Conservation (phyloP, 306 rosid species). For the Castanea mollissima region DNA sequence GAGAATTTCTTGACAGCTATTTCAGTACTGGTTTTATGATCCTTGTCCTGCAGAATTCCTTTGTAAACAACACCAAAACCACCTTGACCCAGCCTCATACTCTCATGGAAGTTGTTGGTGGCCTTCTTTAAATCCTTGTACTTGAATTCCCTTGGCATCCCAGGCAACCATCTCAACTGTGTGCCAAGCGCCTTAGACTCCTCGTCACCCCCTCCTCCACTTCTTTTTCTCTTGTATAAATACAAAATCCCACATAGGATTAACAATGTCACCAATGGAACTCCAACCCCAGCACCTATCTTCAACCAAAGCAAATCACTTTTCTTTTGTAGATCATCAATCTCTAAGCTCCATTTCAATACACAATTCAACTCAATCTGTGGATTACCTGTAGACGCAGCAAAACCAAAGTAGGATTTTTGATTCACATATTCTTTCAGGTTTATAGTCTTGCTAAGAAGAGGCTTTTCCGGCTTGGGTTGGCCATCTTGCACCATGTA, state of each 20-base stretch:
- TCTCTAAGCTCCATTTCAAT: constrained; percentile 34
- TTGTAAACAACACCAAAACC: constrained; percentile 51
- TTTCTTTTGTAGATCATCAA: constrained; percentile 16
- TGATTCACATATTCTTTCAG: constrained; percentile 27
- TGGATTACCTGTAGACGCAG: constrained; percentile 43
- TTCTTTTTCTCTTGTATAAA: constrained; percentile 14
- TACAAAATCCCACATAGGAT: constrained; percentile 16
- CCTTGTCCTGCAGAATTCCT: constrained; percentile 34
- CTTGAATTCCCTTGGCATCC: constrained; percentile 49
- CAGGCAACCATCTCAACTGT: constrained; percentile 39
- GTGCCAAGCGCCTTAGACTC: constrained; percentile 32
- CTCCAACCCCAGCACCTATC: constrained; percentile 33
- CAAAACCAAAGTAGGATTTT: constrained; percentile 40
- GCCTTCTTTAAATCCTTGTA: constrained; percentile 45
- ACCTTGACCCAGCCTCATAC: constrained; percentile 48
- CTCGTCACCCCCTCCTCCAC: constrained; percentile 6
- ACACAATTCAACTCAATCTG: constrained; percentile 39
- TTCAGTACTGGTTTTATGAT: constrained; percentile 8
- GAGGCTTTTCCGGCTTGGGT: constrained; percentile 24
- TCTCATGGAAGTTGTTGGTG: constrained; percentile 38
- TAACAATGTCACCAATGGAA: constrained; percentile 8
- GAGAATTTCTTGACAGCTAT: constrained; percentile 51
- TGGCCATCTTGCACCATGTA: constrained; percentile 25
- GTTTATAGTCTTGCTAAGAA: constrained; percentile 34
- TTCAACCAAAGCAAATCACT: constrained; percentile 21